These are phyloP conservation scores for Boeremia lycopersici DNA, from an alignment of 2,329 filamentous ascomycete genomes.

Conservation along the genomic window DNA sequence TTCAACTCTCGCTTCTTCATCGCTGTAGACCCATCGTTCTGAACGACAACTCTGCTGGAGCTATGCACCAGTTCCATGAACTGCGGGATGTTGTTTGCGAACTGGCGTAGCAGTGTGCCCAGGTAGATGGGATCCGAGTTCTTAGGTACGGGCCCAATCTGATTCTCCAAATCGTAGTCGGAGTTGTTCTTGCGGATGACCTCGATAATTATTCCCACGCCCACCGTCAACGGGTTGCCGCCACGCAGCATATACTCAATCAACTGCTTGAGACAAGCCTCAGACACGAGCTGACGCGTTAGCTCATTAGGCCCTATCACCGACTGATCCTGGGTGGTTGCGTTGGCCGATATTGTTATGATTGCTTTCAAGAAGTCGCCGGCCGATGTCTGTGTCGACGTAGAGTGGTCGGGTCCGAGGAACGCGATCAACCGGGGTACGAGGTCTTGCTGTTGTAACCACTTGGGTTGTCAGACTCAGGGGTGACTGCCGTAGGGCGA, in stretches of 20 bases:
- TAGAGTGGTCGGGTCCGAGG: constrained; percentile 81
- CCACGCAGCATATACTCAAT: constrained; percentile 90
- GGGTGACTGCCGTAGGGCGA: not conserved
- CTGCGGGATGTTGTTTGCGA: constrained; percentile 87
- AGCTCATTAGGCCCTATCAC: constrained; percentile 98
- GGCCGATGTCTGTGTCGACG: constrained; percentile 92
- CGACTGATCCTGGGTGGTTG: constrained; percentile 97
- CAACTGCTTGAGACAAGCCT: constrained; percentile 80
- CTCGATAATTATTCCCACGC: constrained; percentile 96
- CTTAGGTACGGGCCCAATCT: constrained; percentile 76
- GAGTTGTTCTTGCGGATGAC: constrained; percentile 99
- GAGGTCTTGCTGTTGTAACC: constrained; percentile 87
- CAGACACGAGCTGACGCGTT: constrained; percentile 91
- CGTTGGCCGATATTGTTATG: constrained; percentile 98
- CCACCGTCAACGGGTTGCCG: constrained; percentile 92
- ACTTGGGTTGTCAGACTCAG: constrained; percentile 59
- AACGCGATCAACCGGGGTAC: constrained; percentile 87
- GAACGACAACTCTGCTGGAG: constrained; percentile 63
- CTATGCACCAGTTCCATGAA: constrained; percentile 92
- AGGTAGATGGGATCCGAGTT: constrained; percentile 97
- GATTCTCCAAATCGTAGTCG: constrained; percentile 93
- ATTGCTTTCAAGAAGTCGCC: constrained; percentile 98
- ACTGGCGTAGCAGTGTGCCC: constrained; percentile 84
- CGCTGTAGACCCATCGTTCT: constrained; percentile 62
- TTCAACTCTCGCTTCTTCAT: constrained; percentile 76